A percentile compares a stretch with the other conserved stretches of the same genome.
These are phyloP conservation scores for Neoscytalidium dimidiatum DNA, from an alignment of 2,329 filamentous ascomycete species.

Conservation along the genomic window DNA sequence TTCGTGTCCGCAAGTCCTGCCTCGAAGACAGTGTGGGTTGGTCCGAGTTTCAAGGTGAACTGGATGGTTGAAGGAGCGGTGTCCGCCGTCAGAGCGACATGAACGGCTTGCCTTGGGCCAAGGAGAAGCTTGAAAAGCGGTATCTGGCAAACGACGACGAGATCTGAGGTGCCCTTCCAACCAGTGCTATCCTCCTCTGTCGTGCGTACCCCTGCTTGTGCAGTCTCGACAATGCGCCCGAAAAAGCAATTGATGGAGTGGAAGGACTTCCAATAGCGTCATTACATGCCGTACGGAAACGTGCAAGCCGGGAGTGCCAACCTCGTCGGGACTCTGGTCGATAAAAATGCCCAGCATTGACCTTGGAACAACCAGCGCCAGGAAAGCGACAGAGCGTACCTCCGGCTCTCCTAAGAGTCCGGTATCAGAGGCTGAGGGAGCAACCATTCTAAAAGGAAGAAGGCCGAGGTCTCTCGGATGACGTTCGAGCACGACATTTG, in stretches of 20 bases:
- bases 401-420: background rate
- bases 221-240: background rate
- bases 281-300: background rate
- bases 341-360: conserved; percentile 6
- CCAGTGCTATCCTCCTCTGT: background rate
- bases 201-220: background rate
- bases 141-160: no score
- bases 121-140: no score
- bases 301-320: background rate
- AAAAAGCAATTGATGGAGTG: conserved; percentile 7
- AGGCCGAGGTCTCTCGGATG: background rate
- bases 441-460: background rate
- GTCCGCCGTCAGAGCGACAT: no score
- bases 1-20: no score
- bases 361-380: background rate
- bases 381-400: background rate
- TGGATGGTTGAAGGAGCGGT: no score
- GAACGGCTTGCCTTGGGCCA: no score
- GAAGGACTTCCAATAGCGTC: background rate
- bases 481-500: background rate
- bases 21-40: no score
- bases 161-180: conserved; percentile 1
- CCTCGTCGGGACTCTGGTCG: background rate
- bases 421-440: background rate
- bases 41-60: no score